These are phyloP conservation scores for Sclerotiophoma versabilis DNA, from an alignment of 2,329 filamentous ascomycete species.

Conservation along the genomic window DNA sequence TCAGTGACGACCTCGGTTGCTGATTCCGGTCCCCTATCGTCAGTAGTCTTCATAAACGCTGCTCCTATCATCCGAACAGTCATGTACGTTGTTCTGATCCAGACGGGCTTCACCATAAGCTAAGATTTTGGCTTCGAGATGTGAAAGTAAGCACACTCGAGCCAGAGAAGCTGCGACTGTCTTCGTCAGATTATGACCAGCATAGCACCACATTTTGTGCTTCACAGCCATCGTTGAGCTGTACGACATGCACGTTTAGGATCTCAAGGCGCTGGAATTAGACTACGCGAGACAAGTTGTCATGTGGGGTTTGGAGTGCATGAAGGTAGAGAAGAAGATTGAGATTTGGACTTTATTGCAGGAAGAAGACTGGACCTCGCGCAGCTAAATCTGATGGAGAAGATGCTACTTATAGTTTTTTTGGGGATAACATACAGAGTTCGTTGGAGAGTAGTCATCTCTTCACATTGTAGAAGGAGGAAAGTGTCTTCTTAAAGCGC, in stretches of 20 bases:
- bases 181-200: background rate
- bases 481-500: background rate
- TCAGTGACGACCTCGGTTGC: background rate
- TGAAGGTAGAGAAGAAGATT: background rate
- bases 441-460: background rate
- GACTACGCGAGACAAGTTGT: background rate
- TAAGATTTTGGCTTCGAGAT: background rate
- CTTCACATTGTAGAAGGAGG: background rate
- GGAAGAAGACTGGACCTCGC: background rate
- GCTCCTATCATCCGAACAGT: background rate
- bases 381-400: background rate
- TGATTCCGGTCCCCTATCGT: background rate
- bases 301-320: constrained; percentile 12
- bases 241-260: background rate
- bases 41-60: background rate
- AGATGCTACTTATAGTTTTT: background rate
- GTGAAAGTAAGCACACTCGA: background rate
- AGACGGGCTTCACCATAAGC: background rate
- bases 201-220: background rate
- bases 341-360: background rate
- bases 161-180: background rate
- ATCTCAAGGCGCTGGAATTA: background rate
- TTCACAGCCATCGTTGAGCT: background rate
- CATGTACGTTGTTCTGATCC: background rate
- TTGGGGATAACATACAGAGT: background rate